Evolutionary conservation across 176 grass and related monocot species (phyloP), one percentile per base, ranked within the genome.

Genomic region (Microstegium vimineum): DNA sequence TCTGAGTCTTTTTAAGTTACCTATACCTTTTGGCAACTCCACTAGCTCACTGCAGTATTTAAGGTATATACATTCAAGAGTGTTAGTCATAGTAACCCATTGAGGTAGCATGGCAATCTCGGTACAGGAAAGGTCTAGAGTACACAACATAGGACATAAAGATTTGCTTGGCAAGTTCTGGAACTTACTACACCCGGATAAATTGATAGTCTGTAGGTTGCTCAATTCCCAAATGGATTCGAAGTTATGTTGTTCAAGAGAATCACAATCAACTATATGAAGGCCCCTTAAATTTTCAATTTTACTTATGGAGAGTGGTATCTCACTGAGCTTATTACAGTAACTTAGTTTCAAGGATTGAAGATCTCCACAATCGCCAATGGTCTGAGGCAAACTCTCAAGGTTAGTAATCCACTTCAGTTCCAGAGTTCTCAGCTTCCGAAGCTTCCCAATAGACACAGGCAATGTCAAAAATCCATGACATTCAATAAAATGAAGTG

Each of bases 351-450:
- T 52, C 17, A 52, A 20, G 47, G 17, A 52, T 2, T 52, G 47
- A 20, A 52, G 47, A 52, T 52, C 47, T 52, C 47, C 47, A 52
- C 47, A 52, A 52, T 52, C 0, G 0, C 18, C 47, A 20, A 52
- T 52, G 47, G 47, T 20, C 47, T 52, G 17, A 52, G 47, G 47
- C 6, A 52, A 20, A 52, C 17, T 20, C 47, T 52, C 15, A 1
- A 68, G 18, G n/a, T 68, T 34, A 37, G 8, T 5, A 37, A 5
- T 12, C 0, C 3, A 0, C 1, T 4, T 1, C 4, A 84, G 38
- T 8, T 75, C 62, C 13, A 77, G 59, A 38, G 43, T 69, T 84
- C 70, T 63, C 7, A 84, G 26, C 12, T 77, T 84, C 31, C 12
- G 2, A 22, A 84, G 59, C 33, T 43, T 67, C 10, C 82, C 62